These are phyloP conservation scores for Blastomyces gilchristii DNA, from an alignment of 2,329 filamentous ascomycete species.

Conservation along the genomic window DNA sequence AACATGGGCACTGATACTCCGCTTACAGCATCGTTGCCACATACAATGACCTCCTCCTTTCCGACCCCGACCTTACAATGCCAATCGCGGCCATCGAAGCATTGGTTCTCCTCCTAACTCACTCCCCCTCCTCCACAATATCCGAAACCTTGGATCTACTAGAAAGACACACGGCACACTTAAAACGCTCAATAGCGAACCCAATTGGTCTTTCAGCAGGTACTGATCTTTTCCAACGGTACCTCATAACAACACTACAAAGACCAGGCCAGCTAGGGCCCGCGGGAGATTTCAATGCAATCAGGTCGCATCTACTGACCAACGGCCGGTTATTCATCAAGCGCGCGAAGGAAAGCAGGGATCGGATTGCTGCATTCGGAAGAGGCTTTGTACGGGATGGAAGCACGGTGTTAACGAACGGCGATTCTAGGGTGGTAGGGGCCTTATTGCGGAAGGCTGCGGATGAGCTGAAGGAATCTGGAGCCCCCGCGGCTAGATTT, in stretches of 20 bases:
- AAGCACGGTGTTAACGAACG: conserved; percentile 77
- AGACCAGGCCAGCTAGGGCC: conserved; percentile 42
- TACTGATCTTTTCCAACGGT: conserved; percentile 90
- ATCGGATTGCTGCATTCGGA: conserved; percentile 71
- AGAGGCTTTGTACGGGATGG: conserved; percentile 69
- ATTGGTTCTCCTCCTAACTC: conserved; percentile 73
- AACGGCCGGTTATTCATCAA: conserved; percentile 82
- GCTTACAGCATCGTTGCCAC: conserved; percentile 49
- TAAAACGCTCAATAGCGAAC: conserved; percentile 73
- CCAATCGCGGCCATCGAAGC: conserved; percentile 90
- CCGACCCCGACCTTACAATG: conserved; percentile 82
- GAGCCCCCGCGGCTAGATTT: conserved; percentile 56
- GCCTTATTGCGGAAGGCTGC: conserved; percentile 65
- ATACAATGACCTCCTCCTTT: conserved; percentile 53
- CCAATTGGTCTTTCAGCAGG: conserved; percentile 86
- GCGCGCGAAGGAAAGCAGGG: conserved; percentile 72
- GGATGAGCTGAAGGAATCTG: conserved; percentile 46
- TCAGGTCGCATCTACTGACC: conserved; percentile 69
- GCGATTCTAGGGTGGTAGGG: conserved; percentile 74
- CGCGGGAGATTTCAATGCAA: conserved; percentile 65
- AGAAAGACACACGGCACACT: conserved; percentile 61
- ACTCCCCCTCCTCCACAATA: conserved; percentile 72
- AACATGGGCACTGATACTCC: conserved; percentile 1
- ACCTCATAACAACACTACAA: conserved; percentile 66
- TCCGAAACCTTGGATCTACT: conserved; percentile 88